These are phyloP conservation scores for Scheffersomyces titani DNA, from an alignment of 1,139 yeast species.

Conservation along the genomic window DNA sequence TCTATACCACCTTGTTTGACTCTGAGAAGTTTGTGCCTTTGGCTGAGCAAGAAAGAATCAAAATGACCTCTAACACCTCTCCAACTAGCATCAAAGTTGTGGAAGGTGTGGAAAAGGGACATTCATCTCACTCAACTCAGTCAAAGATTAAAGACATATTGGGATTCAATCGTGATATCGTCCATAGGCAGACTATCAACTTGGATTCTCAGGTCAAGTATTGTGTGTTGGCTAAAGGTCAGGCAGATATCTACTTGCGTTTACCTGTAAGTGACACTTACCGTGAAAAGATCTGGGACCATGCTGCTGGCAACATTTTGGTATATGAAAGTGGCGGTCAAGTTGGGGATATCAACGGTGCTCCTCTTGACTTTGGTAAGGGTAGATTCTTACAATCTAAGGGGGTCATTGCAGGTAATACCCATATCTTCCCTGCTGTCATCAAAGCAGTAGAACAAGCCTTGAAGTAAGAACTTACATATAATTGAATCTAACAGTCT, in stretches of 20 bases:
- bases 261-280: conserved; percentile 76
- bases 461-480: conserved; percentile 9
- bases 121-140: conserved; percentile 91
- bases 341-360: conserved; percentile 82
- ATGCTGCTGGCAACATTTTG: conserved; percentile 90
- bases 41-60: conserved; percentile 35
- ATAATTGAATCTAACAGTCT: background rate
- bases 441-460: conserved; percentile 55
- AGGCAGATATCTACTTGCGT: conserved; percentile 89
- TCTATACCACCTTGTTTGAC: conserved; percentile 47
- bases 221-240: conserved; percentile 86
- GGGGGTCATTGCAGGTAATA: conserved; percentile 91
- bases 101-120: conserved; percentile 97
- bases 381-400: conserved; percentile 81
- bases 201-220: conserved; percentile 96
- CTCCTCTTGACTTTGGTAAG: conserved; percentile 73
- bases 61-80: conserved; percentile 43
- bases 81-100: conserved; percentile 66
- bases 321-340: conserved; percentile 89
- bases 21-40: conserved; percentile 36
- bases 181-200: conserved; percentile 56
- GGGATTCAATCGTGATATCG: conserved; percentile 45
- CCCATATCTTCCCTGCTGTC: conserved; percentile 59
- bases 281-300: conserved; percentile 98
- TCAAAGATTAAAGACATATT: conserved; percentile 65